These are phyloP conservation scores for Oxalis stricta DNA, from an alignment of 441 rosid species.

Conservation along the genomic window DNA sequence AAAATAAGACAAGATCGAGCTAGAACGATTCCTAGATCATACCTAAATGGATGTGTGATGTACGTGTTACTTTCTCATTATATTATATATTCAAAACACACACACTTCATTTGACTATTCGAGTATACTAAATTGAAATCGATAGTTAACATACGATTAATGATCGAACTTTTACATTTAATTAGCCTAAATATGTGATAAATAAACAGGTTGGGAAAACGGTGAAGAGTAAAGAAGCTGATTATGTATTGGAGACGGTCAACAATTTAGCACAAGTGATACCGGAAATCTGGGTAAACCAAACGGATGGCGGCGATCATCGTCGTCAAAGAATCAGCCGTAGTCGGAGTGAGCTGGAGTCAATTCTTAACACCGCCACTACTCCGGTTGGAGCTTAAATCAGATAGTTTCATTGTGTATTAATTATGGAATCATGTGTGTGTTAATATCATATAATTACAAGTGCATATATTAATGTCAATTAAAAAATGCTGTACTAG, in stretches of 20 bases:
- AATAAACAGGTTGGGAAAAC: slow-evolving; percentile 65
- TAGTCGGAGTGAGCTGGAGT: slow-evolving; percentile 33
- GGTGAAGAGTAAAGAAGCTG: slow-evolving; percentile 44
- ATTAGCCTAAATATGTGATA: no score
- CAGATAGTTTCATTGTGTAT: neutral
- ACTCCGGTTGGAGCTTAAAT: slow-evolving; percentile 25
- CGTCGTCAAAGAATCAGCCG: slow-evolving; percentile 25
- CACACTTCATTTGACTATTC: no score
- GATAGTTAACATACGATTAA: no score
- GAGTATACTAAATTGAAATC: no score
- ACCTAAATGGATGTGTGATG: no score
- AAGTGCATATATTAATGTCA: neutral
- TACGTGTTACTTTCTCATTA: no score
- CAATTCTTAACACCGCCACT: slow-evolving; percentile 11
- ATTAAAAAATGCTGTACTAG: no score
- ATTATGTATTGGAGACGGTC: slow-evolving; percentile 40
- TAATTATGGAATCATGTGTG: neutral
- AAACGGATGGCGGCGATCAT: slow-evolving; percentile 16
- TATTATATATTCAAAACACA: no score
- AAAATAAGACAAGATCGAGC: no score
- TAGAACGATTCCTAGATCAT: no score
- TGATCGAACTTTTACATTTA: no score
- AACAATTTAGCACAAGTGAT: slow-evolving; percentile 33
- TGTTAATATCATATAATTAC: neutral
- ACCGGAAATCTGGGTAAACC: slow-evolving; percentile 52